Evolutionary conservation across 805 yeast species (phyloP).

Genomic region (Torulaspora microellipsoides): DNA sequence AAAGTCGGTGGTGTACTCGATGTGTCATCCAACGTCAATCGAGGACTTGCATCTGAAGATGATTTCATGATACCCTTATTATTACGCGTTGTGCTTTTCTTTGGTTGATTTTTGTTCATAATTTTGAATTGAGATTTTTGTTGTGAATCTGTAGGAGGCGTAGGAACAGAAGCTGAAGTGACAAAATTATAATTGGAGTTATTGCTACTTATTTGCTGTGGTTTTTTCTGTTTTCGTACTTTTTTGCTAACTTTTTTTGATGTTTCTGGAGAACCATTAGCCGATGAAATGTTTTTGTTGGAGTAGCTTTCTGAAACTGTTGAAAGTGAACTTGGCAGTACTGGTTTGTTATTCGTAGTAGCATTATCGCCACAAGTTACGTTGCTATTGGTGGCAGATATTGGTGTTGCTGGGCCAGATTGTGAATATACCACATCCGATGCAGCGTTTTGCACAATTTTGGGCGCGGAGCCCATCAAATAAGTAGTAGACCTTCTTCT

Average conservation of each 20-base stretch:
- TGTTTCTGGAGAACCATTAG: conserved; percentile 4
- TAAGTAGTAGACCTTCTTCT: conserved; percentile 10
- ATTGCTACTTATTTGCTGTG: conserved; percentile 6
- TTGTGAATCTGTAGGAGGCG: conserved; percentile 10
- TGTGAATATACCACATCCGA: conserved; percentile 3
- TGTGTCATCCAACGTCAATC: conserved; percentile 4
- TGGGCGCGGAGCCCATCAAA: conserved; percentile 3
- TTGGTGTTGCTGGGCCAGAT: conserved; percentile 12
- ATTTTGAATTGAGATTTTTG: conserved; percentile 3
- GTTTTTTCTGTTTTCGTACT: conserved; percentile 10
- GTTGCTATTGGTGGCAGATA: conserved; percentile 8
- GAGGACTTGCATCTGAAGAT: conserved; percentile 9
- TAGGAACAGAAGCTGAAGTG: conserved; percentile 9
- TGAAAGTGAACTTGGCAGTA: conserved; percentile 15
- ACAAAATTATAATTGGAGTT: conserved; percentile 9
- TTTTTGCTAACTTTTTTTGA: conserved; percentile 9
- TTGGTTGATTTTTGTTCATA: conserved; percentile 5
- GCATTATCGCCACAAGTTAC: neutral
- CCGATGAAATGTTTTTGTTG: neutral
- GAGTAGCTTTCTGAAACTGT: conserved; percentile 15
- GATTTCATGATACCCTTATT: conserved; percentile 2
- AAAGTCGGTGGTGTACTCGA: conserved; percentile 9
- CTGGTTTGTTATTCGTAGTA: conserved; percentile 7
- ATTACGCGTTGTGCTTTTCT: conserved; percentile 4
- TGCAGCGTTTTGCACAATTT: conserved; percentile 6